Evolutionary conservation across 1,284 basidiomycete species (phyloP).

Genomic region (Albatrellus sp.): DNA sequence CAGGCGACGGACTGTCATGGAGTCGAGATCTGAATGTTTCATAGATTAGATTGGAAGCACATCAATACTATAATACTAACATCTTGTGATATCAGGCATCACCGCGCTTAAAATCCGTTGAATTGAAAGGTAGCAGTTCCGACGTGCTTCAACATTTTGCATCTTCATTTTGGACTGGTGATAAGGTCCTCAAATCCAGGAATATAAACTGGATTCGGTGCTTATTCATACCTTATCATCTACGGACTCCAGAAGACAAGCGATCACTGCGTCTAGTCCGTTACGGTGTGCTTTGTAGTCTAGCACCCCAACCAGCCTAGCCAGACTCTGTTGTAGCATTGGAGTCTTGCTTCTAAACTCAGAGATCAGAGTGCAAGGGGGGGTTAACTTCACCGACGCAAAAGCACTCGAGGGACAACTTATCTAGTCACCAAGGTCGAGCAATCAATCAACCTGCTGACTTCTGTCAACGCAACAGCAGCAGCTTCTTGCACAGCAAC

Average conservation of each 20-base stretch:
- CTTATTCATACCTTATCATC: conserved; percentile 34
- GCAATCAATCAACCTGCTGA: conserved; percentile 61
- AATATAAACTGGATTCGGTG: conserved; percentile 3
- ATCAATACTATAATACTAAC: conserved; percentile 24
- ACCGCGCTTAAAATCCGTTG: conserved; percentile 41
- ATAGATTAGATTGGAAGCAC: neutral
- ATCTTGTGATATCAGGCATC: conserved; percentile 26
- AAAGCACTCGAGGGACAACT: conserved; percentile 20
- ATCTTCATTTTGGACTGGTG: conserved; percentile 26
- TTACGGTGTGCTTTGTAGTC: conserved; percentile 48
- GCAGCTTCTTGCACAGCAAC: conserved; percentile 64
- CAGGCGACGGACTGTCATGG: conserved; percentile 29
- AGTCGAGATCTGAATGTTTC: conserved; percentile 30
- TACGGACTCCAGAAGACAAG: conserved; percentile 49
- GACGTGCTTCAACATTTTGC: conserved; percentile 50
- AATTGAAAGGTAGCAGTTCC: conserved; percentile 62
- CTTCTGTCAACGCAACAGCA: conserved; percentile 45
- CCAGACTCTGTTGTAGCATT: conserved; percentile 64
- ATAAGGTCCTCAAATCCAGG: no score
- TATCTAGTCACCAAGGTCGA: conserved; percentile 56
- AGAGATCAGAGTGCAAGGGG: conserved; percentile 44
- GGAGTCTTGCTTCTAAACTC: conserved; percentile 48
- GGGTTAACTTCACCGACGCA: conserved; percentile 4
- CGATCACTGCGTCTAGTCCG: conserved; percentile 37
- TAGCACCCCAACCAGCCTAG: conserved; percentile 62